Base-by-base conservation (phyloP, 345 rosid species). In the Gossypium mustelinum region DNA sequence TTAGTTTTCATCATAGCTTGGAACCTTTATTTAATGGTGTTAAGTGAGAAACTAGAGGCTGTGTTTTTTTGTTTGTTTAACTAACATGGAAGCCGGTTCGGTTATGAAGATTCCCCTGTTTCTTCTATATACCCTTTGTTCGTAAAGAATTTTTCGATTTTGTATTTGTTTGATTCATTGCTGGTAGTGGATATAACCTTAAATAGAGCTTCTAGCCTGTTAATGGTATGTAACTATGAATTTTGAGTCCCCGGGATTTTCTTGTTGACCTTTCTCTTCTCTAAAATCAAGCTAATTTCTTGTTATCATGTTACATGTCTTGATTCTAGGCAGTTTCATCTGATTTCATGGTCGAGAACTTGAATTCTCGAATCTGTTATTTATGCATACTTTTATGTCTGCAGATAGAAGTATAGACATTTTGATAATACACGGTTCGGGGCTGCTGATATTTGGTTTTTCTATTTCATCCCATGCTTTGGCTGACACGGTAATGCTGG, bases 401-500 rank as follows among this genome's bases (percentile, higher is more conserved):
- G 29, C 75, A 71, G 75, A 7, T 72, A 39, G 56, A 60, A 58
- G 52, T 54, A 58, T 72, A 4, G 34, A 4, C 55, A 41, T 17
- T 56, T 50, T n/a, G 13, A 7, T 11, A 44, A 39, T 20, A 27
- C 41, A 3, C 76, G 18, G 25, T 75, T 70, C 58, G 70, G 63
- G 75, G 44, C 74, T 77, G 78, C 79, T 70, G 59, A 57, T 39
- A 14, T 22, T 54, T 73, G 18, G 70, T 61, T 77, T 11, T 27
- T 68, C 45, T 56, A 77, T 74, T 55, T 74, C 54, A 72, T 81
- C 80, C 65, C 14, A 64, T 44, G 58, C 78, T 34, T 80, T 82
- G 85, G 84, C 84, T 60, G 73, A 78, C 74, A 82, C 61, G 81
- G 88, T 86, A 84, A 90, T 93, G 93, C 86, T 85, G 25, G 83